Conservation (phyloP, 1,139 yeast genomes). For the Lodderomyces orthopsilosis region DNA sequence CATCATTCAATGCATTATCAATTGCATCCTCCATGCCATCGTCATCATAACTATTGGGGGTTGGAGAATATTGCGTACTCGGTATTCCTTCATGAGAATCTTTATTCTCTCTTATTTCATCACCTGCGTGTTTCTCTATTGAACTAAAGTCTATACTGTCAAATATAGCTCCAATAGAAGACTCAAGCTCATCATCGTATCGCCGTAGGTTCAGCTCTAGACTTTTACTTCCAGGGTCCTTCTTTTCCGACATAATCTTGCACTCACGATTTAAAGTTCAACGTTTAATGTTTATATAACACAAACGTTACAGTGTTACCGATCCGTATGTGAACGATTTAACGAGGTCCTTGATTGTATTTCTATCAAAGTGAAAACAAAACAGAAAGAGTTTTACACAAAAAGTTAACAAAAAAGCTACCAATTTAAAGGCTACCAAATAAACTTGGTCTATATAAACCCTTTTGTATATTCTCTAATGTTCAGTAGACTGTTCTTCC, state of each 20-base stretch:
- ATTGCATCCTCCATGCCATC: slow-evolving; percentile 1
- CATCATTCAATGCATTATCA: background rate
- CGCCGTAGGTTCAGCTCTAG: background rate
- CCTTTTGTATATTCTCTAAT: background rate
- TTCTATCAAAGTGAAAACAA: background rate
- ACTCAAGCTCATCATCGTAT: background rate
- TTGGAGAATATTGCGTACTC: background rate
- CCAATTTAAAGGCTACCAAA: background rate
- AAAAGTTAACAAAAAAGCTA: background rate
- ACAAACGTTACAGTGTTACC: too few species aligned
- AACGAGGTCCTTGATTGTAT: too few species aligned
- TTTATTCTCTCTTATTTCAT: background rate
- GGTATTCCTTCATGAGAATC: background rate
- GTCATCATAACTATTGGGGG: background rate
- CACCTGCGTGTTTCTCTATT: background rate
- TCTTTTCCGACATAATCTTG: background rate
- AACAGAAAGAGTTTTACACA: background rate
- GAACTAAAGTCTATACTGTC: background rate
- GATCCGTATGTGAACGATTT: too few species aligned
- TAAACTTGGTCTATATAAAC: background rate
- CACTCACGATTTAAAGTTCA: too few species aligned
- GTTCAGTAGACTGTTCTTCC: slow-evolving; percentile 8
- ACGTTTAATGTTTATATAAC: too few species aligned
- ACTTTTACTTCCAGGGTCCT: background rate
- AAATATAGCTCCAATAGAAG: background rate